Evolutionary conservation across 257 asterid species (phyloP).

Genomic region (Nicotiana otophora): DNA sequence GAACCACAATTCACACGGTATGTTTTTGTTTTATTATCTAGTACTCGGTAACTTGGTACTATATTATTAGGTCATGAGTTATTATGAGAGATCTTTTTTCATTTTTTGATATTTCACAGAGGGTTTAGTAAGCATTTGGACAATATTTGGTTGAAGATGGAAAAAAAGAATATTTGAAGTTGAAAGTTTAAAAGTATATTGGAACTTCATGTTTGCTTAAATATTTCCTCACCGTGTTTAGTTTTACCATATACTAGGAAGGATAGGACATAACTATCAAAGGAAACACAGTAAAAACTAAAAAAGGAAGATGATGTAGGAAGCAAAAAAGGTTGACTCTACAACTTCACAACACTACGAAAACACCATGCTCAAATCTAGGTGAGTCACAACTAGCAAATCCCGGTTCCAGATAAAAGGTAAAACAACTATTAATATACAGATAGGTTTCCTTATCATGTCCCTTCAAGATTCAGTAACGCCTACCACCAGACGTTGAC

Average conservation of each 20-base stretch:
- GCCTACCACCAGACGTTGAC: constrained; percentile 85
- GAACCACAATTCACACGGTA: too few relatives aligned
- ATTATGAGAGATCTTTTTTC: too few relatives aligned
- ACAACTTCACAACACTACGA: background rate
- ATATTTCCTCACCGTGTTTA: background rate
- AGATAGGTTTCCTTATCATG: background rate
- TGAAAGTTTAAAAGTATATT: background rate
- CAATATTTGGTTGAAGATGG: too few relatives aligned
- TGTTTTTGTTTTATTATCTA: background rate
- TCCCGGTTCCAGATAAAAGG: background rate
- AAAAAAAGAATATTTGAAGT: background rate
- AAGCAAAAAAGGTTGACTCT: background rate
- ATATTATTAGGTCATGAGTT: too few relatives aligned
- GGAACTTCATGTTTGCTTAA: background rate
- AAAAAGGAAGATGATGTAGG: background rate
- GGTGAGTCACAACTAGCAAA: background rate
- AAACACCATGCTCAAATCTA: background rate
- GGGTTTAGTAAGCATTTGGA: too few relatives aligned
- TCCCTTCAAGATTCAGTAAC: constrained; percentile 40
- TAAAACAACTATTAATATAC: background rate
- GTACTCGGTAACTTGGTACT: too few relatives aligned
- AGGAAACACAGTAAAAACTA: background rate
- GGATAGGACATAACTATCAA: background rate
- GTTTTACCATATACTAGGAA: background rate
- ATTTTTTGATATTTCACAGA: too few relatives aligned